These are phyloP conservation scores for Neocatenulostroma microsporum DNA, from an alignment of 2,329 filamentous ascomycete genomes.

Conservation along the genomic window DNA sequence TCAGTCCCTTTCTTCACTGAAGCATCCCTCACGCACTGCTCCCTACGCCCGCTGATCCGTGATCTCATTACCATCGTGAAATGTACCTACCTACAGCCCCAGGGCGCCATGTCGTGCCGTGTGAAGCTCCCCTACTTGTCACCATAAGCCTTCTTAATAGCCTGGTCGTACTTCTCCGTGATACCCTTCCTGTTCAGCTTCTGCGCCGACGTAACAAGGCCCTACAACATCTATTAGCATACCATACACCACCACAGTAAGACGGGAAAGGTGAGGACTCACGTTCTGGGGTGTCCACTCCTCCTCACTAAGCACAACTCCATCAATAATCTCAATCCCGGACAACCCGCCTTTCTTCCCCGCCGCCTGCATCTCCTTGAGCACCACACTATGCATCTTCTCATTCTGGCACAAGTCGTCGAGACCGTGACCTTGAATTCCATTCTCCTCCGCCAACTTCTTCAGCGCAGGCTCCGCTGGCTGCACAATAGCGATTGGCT, in stretches of 20 bases:
- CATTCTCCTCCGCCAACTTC: conserved; percentile 48
- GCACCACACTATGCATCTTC: conserved; percentile 56
- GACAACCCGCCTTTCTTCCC: conserved; percentile 60
- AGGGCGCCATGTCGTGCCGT: too few relatives aligned
- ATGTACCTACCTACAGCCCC: too few relatives aligned
- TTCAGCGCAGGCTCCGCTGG: conserved; percentile 50
- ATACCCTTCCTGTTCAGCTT: conserved; percentile 47
- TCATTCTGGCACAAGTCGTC: conserved; percentile 62
- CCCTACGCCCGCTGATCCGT: too few relatives aligned
- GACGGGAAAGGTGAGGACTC: conserved; percentile 37
- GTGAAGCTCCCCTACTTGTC: too few relatives aligned
- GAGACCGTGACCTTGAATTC: conserved; percentile 54
- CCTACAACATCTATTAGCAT: conserved; percentile 26
- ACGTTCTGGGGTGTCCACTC: conserved; percentile 84
- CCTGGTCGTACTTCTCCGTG: conserved; percentile 44
- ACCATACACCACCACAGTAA: not conserved
- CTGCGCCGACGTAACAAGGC: conserved; percentile 45
- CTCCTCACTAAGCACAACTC: conserved; percentile 71
- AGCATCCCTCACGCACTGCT: too few relatives aligned
- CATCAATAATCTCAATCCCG: conserved; percentile 66
- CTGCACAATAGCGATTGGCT: conserved; percentile 75
- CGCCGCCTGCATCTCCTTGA: conserved; percentile 61
- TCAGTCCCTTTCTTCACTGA: too few relatives aligned
- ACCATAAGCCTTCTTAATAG: conserved; percentile 43
- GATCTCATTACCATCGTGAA: too few relatives aligned